Evolutionary conservation across 352 stramenopile genomes (phyloP).

Genomic region (Globisporangium megalacanthum): DNA sequence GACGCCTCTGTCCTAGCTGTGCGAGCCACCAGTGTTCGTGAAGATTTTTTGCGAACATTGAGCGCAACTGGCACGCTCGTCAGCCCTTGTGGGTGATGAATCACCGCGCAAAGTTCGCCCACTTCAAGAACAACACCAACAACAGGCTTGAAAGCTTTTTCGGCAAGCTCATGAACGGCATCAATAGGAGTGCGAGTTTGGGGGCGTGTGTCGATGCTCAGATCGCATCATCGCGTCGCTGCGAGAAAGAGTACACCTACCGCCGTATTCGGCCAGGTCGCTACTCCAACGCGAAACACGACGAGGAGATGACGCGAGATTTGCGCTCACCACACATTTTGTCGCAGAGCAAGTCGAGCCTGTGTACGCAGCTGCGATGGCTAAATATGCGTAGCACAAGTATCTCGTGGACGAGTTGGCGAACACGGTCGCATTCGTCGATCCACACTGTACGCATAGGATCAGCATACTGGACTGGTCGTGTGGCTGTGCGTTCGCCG

Average conservation of each 20-base stretch:
- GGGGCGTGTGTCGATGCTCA: background rate
- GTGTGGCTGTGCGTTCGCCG: background rate
- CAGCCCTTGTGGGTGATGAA: constrained; percentile 1
- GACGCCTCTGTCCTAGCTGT: background rate
- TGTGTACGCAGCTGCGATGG: background rate
- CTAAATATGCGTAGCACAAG: background rate
- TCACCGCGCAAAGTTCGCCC: background rate
- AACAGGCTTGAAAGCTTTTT: constrained; percentile 3
- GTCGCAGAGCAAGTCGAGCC: background rate
- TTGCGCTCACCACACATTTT: background rate
- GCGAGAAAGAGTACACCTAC: background rate
- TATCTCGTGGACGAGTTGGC: background rate
- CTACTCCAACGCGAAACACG: background rate
- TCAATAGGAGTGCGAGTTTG: background rate
- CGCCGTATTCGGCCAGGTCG: background rate
- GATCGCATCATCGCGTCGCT: background rate
- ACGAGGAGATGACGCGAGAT: background rate
- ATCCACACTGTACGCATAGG: background rate
- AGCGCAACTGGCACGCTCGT: background rate
- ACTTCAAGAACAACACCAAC: background rate
- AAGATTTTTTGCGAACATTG: background rate
- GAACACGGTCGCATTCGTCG: background rate
- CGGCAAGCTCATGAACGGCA: background rate
- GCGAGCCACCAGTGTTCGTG: background rate
- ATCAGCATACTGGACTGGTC: background rate